These are phyloP conservation scores for Suaeda aralocaspica DNA, from an alignment of 148 eudicot genomes.

Conservation along the genomic window DNA sequence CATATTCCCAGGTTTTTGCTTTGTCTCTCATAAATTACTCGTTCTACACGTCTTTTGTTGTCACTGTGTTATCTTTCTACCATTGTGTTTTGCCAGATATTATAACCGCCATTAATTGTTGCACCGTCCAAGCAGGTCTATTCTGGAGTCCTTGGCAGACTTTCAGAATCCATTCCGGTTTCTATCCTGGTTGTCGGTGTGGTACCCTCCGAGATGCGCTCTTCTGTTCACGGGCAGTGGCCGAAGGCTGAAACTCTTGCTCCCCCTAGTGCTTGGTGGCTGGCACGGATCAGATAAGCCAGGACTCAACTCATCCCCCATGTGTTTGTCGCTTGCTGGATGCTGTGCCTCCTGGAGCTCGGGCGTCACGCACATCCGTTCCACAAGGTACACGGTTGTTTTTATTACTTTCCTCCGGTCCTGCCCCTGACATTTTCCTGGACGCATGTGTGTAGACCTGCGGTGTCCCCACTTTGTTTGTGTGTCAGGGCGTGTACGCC, in stretches of 20 bases:
- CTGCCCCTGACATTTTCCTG: no score
- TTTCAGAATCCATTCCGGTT: conserved; percentile 94
- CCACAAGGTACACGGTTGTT: no score
- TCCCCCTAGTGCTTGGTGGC: conserved; percentile 98
- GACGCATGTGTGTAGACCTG: no score
- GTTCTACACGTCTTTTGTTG: neutral
- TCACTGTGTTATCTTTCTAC: neutral
- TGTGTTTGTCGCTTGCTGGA: no score
- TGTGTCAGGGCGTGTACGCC: no score
- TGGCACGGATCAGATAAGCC: no score
- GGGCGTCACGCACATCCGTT: no score
- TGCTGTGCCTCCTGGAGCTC: no score
- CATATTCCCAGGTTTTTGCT: conserved; percentile 76
- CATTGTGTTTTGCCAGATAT: conserved; percentile 4
- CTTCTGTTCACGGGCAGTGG: conserved; percentile 90
- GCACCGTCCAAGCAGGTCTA: conserved; percentile 89
- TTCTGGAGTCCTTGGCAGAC: conserved; percentile 99
- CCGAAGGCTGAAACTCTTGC: no score
- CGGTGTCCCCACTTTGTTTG: no score
- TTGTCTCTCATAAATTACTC: neutral
- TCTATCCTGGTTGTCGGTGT: conserved; percentile 98
- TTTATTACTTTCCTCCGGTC: no score
- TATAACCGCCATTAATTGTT: conserved; percentile 6
- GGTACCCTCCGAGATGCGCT: conserved; percentile 96
- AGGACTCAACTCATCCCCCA: no score